Evolutionary conservation across 805 yeast genomes (phyloP).

Genomic region (Huiozyma naganishii): DNA sequence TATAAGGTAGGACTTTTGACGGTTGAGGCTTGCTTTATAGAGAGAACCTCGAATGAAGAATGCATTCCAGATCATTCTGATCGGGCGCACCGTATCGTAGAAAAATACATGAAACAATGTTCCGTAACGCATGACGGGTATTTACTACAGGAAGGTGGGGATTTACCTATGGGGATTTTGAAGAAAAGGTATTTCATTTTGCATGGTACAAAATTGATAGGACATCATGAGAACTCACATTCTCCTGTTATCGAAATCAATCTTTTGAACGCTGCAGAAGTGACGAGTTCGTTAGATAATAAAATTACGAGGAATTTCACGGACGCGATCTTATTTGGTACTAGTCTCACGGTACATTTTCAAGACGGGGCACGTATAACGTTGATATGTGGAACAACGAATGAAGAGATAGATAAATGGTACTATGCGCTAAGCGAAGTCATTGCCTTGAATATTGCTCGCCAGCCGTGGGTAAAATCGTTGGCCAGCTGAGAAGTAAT

Average conservation of each 20-base stretch:
- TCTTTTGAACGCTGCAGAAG: slow-evolving; percentile 48
- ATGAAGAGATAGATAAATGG: slow-evolving; percentile 57
- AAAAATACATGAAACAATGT: slow-evolving; percentile 29
- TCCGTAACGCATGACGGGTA: slow-evolving; percentile 46
- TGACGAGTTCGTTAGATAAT: slow-evolving; percentile 25
- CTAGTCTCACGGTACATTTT: slow-evolving; percentile 66
- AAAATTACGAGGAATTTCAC: slow-evolving; percentile 40
- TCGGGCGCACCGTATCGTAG: slow-evolving; percentile 35
- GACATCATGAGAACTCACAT: slow-evolving; percentile 59
- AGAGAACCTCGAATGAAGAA: slow-evolving; percentile 51
- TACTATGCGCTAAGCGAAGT: slow-evolving; percentile 44
- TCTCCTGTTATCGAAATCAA: slow-evolving; percentile 69
- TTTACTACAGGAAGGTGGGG: slow-evolving; percentile 87
- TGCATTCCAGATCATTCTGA: slow-evolving; percentile 58
- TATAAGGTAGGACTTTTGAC: slow-evolving; percentile 54
- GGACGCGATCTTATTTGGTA: slow-evolving; percentile 40
- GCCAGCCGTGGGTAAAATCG: slow-evolving; percentile 51
- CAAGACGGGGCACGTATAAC: slow-evolving; percentile 72
- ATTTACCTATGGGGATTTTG: slow-evolving; percentile 37
- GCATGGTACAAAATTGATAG: slow-evolving; percentile 58
- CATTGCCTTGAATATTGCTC: slow-evolving; percentile 42
- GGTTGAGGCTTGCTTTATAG: slow-evolving; percentile 57
- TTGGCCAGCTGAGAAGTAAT: slow-evolving; percentile 4
- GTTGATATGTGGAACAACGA: slow-evolving; percentile 63
- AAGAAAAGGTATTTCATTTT: slow-evolving; percentile 65